Evolutionary conservation across 2,329 filamentous ascomycete species (phyloP), one percentile per base, ranked within the genome.

Genomic region (Arthrobotrys iridis): DNA sequence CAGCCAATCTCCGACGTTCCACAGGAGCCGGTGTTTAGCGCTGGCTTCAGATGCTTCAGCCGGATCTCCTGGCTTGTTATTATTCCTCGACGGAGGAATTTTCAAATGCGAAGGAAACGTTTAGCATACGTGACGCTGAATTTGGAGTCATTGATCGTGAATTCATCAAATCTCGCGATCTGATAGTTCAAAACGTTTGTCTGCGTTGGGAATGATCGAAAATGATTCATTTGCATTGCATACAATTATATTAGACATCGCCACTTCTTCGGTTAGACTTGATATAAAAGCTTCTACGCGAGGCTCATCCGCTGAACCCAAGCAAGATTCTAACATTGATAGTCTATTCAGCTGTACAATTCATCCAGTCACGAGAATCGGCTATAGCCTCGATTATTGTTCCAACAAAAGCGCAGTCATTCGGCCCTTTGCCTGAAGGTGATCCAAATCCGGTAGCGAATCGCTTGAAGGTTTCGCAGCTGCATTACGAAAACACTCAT

Each of bases 341-440:
- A 37, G 45, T 18, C 62, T n/a, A n/a, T n/a, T n/a, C n/a, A n/a
- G n/a, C n/a, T n/a, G n/a, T n/a, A n/a, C n/a, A n/a, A 66, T 2
- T 13, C 35, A 33, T 48, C 15, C 5, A 28, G 40, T 68, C 52
- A 67, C 64, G 64, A 43, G 52, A 67, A 50, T 15, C 11, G n/a
- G n/a, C 13, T 13, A 15, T n/a, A 20, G 20, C 55, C 13, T 59
- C 20, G 37, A 41, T 20, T 43, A 43, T 28, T 15, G 24, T 13
- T 43, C 55, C 6, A 24, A 46, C 66, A 71, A 71, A 71, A 71
- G 58, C 37, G 66, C 66, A 71, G 66, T 71, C 66, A 64, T 11
- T 58, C 40, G 66, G 35, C 28, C 30, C 26, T n/a, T 8, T 33
- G 30, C 48, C 18, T 48, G 35, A 28, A 40, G 26, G 46, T 57